Base-by-base conservation (phyloP, 768 basidiomycete genomes). In the Mrakia gelida region DNA sequence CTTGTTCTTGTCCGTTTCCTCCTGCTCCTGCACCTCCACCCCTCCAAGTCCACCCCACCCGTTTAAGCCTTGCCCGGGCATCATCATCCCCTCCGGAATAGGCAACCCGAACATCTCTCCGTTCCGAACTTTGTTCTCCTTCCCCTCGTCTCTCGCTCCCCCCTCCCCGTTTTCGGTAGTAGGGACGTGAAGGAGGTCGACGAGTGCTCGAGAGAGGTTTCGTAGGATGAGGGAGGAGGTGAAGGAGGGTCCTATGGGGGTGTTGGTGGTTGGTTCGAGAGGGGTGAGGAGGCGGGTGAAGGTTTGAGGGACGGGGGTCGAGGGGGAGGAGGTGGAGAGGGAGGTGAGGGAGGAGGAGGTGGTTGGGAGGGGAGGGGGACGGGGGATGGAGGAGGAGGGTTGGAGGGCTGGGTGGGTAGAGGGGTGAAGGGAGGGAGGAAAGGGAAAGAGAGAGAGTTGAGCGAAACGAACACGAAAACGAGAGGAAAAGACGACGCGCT, bases 41-140 rank as follows among this genome's bases (percentile, higher is more conserved):
- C 7, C 26, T 23, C n/a, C 26, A 1, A 2, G 1, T 32, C 18
- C 28, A 26, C 38, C 18, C 63, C 38, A 13, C 49, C 54, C 38
- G 4, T 43, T 63, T 21, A 70, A 34, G 10, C 52, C 65, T 26
- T 75, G 77, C 38, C 77, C 68, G 10, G 23, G 32, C 13, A 59
- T 54, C 65, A 26, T 56, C 56, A 75, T 30, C 32, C 59, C 67
- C 30, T 71, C 78, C 23, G 78, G 78, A 52, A 79, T 79, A 59
- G 78, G 78, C 74, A 79, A 49, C 32, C 78, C 78, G 65, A 79
- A 79, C 56, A 79, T 62, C 61, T 79, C 78, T 41, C 78, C 78
- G 28, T 68, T 62, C 49, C 43, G 7, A 5, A 78, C 41, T 34
- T 63, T 62, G 7, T 75, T 26, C 65, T 75, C 61, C 62, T 65